phyloP scores from a whole-genome alignment of 129 eudicot genomes.

The Chrysanthemum lavandulifolium region DNA sequence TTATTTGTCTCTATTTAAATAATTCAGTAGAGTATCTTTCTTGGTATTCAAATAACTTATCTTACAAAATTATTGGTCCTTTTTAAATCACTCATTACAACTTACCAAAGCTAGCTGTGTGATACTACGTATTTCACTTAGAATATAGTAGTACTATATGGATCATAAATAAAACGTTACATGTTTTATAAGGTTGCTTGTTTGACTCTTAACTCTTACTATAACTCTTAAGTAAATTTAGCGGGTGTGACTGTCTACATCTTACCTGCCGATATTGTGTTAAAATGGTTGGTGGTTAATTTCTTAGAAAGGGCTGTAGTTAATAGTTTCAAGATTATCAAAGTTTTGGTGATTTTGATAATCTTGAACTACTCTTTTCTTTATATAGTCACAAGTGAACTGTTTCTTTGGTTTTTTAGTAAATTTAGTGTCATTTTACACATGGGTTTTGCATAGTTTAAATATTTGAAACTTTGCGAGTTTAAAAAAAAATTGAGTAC shows the following conservation, averaged over 20 bases:
- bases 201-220: too few species aligned
- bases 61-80: too few species aligned
- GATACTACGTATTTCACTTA: too few species aligned
- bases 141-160: background rate
- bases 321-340: constrained; percentile 12
- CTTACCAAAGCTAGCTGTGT: too few species aligned
- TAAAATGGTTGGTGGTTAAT: background rate
- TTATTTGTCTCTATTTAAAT: background rate
- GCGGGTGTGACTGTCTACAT: too few species aligned
- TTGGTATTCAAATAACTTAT: too few species aligned
- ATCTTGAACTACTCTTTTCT: too few species aligned
- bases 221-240: too few species aligned
- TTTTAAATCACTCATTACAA: too few species aligned
- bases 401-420: constrained; percentile 12
- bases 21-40: too few species aligned
- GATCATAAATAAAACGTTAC: background rate
- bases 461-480: background rate
- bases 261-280: background rate
- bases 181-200: background rate
- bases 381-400: background rate
- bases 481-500: background rate
- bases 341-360: constrained; percentile 21
- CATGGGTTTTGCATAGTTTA: constrained; percentile 9
- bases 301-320: background rate
- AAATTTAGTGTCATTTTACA: background rate